A percentile compares a stretch with the other conserved stretches of the same genome.
These are phyloP conservation scores for Ustulina deusta DNA, from an alignment of 2,329 filamentous ascomycete genomes.

Conservation along the genomic window DNA sequence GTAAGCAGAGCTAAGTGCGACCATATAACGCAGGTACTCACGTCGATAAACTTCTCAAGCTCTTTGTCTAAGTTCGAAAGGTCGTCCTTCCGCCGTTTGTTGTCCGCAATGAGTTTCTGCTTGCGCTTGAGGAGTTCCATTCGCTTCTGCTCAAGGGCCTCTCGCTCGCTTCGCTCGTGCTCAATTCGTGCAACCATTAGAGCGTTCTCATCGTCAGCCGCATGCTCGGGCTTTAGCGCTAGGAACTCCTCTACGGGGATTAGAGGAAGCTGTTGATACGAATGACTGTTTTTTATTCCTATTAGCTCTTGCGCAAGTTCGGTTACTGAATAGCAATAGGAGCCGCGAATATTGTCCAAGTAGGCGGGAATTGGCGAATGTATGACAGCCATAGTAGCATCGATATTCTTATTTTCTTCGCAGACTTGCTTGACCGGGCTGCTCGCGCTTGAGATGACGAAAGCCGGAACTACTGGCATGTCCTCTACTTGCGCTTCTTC, in stretches of 20 bases:
- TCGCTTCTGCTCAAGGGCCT: constrained; percentile 85
- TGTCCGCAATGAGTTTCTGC: constrained; percentile 73
- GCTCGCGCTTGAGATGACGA: not conserved
- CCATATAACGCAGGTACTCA: constrained; percentile 56
- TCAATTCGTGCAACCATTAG: constrained; percentile 92
- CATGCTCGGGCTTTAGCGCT: constrained; percentile 77
- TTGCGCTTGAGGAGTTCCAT: constrained; percentile 78
- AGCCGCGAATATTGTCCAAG: constrained; percentile 19
- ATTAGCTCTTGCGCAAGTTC: constrained; percentile 45
- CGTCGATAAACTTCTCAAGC: constrained; percentile 93
- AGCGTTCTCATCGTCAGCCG: constrained; percentile 78
- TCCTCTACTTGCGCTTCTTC: constrained; percentile 17
- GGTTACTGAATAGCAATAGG: constrained; percentile 20
- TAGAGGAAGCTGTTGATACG: constrained; percentile 86
- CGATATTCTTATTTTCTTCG: constrained; percentile 10
- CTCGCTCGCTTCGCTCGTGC: constrained; percentile 86
- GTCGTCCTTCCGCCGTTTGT: constrained; percentile 94
- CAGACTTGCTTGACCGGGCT: constrained; percentile 1
- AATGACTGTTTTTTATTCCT: constrained; percentile 70
- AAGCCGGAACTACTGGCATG: constrained; percentile 31
- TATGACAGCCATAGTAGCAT: not conserved
- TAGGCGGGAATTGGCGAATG: not conserved
- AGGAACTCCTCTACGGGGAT: constrained; percentile 88
- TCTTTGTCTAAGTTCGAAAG: constrained; percentile 91
- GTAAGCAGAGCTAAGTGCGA: constrained; percentile 43